Evolutionary conservation across 495 filamentous ascomycete genomes (phyloP).

Genomic region (Trichoderma gamsii): DNA sequence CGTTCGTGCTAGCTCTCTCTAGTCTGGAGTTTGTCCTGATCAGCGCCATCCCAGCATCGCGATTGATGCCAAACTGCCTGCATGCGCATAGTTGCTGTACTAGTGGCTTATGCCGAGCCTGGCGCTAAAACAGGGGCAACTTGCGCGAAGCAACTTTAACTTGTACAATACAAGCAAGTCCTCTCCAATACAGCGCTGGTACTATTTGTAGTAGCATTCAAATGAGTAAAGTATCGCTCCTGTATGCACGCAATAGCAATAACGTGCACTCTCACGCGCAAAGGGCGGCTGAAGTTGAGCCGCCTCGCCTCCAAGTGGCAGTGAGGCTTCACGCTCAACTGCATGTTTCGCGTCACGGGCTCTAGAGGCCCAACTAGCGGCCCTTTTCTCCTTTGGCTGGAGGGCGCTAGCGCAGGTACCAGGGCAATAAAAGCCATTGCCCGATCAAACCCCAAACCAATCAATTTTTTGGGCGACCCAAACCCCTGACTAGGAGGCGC

Average conservation of each 20-base stretch:
- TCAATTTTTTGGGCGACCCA: neutral
- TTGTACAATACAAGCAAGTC: neutral
- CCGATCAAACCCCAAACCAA: neutral
- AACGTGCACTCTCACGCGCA: neutral
- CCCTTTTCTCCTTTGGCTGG: neutral
- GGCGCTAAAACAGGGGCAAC: neutral
- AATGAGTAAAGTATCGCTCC: too few relatives aligned
- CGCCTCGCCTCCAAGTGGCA: neutral
- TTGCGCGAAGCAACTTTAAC: neutral
- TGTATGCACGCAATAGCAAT: too few relatives aligned
- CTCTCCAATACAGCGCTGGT: too few relatives aligned
- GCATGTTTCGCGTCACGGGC: neutral
- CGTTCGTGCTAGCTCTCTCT: too few relatives aligned
- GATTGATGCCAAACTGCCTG: neutral
- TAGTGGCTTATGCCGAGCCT: neutral
- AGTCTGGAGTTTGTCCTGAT: too few relatives aligned
- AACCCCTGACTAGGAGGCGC: neutral
- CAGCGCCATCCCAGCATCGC: too few relatives aligned
- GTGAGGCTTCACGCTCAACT: neutral
- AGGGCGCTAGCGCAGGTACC: slow-evolving; percentile 12
- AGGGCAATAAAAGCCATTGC: neutral
- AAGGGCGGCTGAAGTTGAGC: slow-evolving; percentile 3
- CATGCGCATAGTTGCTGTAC: neutral
- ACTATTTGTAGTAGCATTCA: too few relatives aligned
- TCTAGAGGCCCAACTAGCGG: neutral